Conservation (phyloP, 176 grass and related monocot genomes). For the Leersia perrieri region DNA sequence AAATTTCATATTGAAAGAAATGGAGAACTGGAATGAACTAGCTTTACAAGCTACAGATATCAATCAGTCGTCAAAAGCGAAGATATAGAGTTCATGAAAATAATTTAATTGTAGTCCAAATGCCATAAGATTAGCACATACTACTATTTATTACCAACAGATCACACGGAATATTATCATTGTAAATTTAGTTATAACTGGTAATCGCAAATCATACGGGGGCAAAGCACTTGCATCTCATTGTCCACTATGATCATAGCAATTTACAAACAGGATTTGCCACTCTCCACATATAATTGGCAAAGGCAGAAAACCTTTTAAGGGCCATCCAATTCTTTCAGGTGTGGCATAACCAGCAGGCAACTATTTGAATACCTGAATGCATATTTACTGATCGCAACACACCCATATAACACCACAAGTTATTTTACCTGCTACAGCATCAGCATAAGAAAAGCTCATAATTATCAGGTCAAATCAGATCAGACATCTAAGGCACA, state of each 20-base stretch:
- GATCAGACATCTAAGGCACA: not conserved
- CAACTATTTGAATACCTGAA: not conserved
- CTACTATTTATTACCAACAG: not conserved
- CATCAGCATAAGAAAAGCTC: not conserved
- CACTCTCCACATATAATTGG: not conserved
- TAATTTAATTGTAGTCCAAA: not conserved
- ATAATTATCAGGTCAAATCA: constrained; percentile 8
- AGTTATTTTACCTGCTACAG: not conserved
- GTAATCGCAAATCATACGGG: not conserved
- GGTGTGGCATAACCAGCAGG: not conserved
- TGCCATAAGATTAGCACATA: not conserved
- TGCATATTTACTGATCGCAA: not conserved
- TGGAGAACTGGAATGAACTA: not conserved
- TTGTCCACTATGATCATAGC: not conserved
- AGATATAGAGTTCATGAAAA: not conserved
- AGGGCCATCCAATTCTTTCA: not conserved
- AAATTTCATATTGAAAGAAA: not conserved
- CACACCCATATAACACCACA: not conserved
- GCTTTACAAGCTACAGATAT: not conserved
- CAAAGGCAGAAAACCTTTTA: not conserved
- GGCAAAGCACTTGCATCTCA: not conserved
- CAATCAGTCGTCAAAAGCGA: not conserved
- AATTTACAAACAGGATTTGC: not conserved
- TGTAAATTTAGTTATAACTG: not conserved
- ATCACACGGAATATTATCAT: not conserved